A percentile compares a stretch with the other conserved stretches of the same genome.
phyloP scores from a whole-genome alignment of 768 basidiomycete species.

The Pleurotus ostreatus region DNA sequence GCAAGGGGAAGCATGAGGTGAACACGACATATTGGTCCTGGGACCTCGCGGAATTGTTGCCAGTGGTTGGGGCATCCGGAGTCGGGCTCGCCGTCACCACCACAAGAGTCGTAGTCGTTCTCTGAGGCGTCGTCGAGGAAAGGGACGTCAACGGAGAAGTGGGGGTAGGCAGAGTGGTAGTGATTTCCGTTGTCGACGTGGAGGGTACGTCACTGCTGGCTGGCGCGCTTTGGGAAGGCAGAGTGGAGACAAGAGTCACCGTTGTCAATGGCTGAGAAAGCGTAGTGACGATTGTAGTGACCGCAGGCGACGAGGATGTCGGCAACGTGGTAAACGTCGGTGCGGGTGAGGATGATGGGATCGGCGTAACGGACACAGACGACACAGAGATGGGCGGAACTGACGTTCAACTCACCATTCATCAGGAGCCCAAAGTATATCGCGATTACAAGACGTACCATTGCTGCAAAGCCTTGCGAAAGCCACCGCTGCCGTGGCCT shows the following conservation, averaged over 20 bases:
- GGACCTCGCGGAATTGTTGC: too few species aligned
- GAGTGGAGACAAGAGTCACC: background rate
- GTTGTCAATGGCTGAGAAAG: background rate
- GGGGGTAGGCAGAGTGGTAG: too few species aligned
- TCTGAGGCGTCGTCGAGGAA: too few species aligned
- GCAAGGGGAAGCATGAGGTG: too few species aligned
- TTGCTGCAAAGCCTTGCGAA: constrained; percentile 3
- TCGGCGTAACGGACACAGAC: background rate
- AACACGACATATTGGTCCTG: too few species aligned
- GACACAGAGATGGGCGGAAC: background rate
- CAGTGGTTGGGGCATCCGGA: too few species aligned
- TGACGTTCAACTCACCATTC: background rate
- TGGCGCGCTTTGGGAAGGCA: too few species aligned
- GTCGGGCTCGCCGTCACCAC: too few species aligned
- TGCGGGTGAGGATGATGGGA: background rate
- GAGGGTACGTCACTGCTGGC: too few species aligned
- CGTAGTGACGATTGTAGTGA: background rate
- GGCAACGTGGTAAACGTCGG: constrained; percentile 1
- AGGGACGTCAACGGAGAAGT: too few species aligned
- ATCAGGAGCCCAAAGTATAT: background rate
- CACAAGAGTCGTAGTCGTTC: too few species aligned
- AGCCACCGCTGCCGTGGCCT: background rate
- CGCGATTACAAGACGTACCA: background rate
- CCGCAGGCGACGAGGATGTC: background rate
- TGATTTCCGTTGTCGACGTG: too few species aligned